Percentiles rank a stretch among this genome's conserved stretches.
Evolutionary conservation across 306 rosid species (phyloP).

Genomic region (Dalbergia cultrata): DNA sequence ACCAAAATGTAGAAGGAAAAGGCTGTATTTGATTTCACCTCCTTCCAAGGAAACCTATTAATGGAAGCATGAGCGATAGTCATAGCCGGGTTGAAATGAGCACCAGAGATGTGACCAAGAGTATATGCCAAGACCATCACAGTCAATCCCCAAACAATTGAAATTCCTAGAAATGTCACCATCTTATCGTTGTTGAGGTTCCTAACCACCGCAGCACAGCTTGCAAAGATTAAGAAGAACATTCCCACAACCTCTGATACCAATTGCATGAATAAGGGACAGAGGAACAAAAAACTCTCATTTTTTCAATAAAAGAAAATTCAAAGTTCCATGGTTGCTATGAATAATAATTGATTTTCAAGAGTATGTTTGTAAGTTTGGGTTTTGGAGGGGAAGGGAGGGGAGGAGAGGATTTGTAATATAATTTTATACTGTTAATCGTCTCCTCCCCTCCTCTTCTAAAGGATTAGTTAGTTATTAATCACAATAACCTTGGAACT

Average conservation of each 20-base stretch:
- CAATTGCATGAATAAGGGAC: constrained; percentile 51
- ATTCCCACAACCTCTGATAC: constrained; percentile 83
- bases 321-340: too few species aligned
- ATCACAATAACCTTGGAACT: too few species aligned
- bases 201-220: constrained; percentile 79
- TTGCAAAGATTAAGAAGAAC: constrained; percentile 81
- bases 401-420: too few species aligned
- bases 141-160: constrained; percentile 76
- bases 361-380: too few species aligned
- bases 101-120: constrained; percentile 89
- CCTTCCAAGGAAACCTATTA: constrained; percentile 67
- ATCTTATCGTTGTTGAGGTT: constrained; percentile 55
- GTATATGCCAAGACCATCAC: constrained; percentile 77
- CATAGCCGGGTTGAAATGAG: too few species aligned
- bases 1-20: background rate
- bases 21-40: constrained; percentile 53
- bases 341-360: too few species aligned
- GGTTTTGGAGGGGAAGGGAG: too few species aligned
- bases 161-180: constrained; percentile 68
- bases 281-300: too few species aligned
- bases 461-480: too few species aligned
- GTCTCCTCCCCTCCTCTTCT: too few species aligned
- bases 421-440: too few species aligned
- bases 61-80: constrained; percentile 80
- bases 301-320: too few species aligned